Evolutionary conservation across 208 protist genomes (phyloP), one percentile per base, ranked within the genome.

Genomic region (Vickermania spadyakhi): DNA sequence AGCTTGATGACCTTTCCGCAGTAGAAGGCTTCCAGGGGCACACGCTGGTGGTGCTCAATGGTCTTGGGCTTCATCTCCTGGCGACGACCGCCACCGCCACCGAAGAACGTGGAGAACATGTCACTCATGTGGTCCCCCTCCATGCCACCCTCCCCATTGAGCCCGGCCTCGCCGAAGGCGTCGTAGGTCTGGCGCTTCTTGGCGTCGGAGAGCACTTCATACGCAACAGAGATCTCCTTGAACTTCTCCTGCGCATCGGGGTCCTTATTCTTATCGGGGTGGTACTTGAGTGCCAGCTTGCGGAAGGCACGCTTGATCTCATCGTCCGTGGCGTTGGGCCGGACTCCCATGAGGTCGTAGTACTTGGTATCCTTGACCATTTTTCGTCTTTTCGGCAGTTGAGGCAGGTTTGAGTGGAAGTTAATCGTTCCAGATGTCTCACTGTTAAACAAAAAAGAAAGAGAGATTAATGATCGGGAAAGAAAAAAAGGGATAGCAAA

Each of bases 131-230:
- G 85, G 65, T 95, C 86, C 21, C 94, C 77, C 28, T 81, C 93
- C 36, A 45, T 45, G 36, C 71, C 76, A 62, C 79, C 76, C 28
- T 97, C 94, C 72, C 91, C 92, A 56, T 97, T 86, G 3, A 98
- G 79, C 42, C 94, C 97, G 56, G 99, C 83, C 79, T 99, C 94
- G 51, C 98, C 98, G 74, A 96, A 98, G 68, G 97, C 70, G 70
- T 99, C 98, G 70, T 99, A 99, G 28, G 91, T 72, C 41, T 78
- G 66, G 64, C 97, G 84, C 81, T 99, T 99, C 64, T 99, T 82
- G 13, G 75, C 31, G 63, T 99, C 96, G 28, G 77, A 92, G 18
- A 99, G 86, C 28, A 98, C 86, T 52, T 99, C 97, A 71, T 99
- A 99, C 5, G 98, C 98, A 26, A 96, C 77, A 28, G 86, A 96